phyloP scores from a whole-genome alignment of 495 filamentous ascomycete species.

The Aspergillus incahuasiensis region DNA sequence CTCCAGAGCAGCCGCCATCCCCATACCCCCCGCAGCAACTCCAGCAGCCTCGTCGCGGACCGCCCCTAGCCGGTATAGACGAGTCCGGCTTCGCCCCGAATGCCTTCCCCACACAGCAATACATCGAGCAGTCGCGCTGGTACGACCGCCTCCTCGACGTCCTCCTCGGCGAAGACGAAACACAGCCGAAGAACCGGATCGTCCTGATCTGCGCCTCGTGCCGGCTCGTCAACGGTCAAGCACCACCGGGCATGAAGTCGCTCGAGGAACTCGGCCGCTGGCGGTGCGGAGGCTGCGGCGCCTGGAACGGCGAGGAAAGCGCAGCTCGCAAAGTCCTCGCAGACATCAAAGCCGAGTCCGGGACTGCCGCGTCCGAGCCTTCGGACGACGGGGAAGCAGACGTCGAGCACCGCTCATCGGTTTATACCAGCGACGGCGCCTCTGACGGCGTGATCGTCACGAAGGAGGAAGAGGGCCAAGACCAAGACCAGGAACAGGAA shows the following conservation, averaged over 20 bases:
- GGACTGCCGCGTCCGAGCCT: slow-evolving; percentile 24
- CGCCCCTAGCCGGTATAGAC: slow-evolving; percentile 18
- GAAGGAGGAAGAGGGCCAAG: slow-evolving; percentile 29
- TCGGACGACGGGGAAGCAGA: slow-evolving; percentile 16
- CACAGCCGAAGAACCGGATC: slow-evolving; percentile 81
- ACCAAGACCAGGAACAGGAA: neutral
- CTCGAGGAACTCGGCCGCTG: slow-evolving; percentile 80
- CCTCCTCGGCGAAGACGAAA: slow-evolving; percentile 92
- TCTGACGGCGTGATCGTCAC: slow-evolving; percentile 29
- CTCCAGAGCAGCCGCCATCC: slow-evolving; percentile 10
- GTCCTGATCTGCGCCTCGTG: slow-evolving; percentile 82
- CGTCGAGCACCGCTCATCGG: slow-evolving; percentile 17
- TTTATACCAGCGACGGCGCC: slow-evolving; percentile 13
- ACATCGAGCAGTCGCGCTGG: slow-evolving; percentile 62
- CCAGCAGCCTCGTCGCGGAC: slow-evolving; percentile 12
- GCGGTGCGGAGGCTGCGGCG: slow-evolving; percentile 80
- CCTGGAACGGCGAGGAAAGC: slow-evolving; percentile 78
- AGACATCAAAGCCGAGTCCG: slow-evolving; percentile 29
- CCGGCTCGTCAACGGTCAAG: slow-evolving; percentile 90
- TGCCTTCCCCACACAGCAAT: slow-evolving; percentile 48
- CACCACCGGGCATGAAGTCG: slow-evolving; percentile 76
- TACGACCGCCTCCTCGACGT: slow-evolving; percentile 92
- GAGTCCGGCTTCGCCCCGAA: slow-evolving; percentile 58
- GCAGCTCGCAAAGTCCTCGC: slow-evolving; percentile 60
- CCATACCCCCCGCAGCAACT: slow-evolving; percentile 10